A percentile compares a stretch with the other conserved stretches of the same genome.
Conservation (phyloP, 2,329 filamentous ascomycete species). For the Penicillium italicum region DNA sequence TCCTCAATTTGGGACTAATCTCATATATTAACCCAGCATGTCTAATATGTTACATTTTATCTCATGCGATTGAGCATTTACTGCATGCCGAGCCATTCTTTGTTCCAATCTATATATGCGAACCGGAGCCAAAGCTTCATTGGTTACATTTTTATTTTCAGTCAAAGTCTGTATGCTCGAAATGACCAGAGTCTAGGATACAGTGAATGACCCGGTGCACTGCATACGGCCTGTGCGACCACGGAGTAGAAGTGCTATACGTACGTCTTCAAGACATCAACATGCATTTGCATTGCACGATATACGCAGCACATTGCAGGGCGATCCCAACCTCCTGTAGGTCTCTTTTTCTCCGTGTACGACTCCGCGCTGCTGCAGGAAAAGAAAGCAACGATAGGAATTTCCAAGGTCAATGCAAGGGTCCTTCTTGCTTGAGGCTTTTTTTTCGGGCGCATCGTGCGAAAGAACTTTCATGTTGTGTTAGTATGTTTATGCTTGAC, state of each 20-base stretch:
- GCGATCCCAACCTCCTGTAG: slow-evolving; percentile 12
- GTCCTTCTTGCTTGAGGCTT: not conserved
- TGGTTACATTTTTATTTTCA: not conserved
- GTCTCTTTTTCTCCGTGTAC: slow-evolving; percentile 19
- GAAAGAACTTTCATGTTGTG: not conserved
- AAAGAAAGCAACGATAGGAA: slow-evolving; percentile 4
- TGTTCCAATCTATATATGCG: not conserved
- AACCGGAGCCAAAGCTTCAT: not conserved
- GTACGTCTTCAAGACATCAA: not conserved
- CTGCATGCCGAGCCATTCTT: not conserved
- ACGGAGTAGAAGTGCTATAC: not conserved
- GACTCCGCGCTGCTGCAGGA: slow-evolving; percentile 8
- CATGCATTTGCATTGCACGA: slow-evolving; percentile 5
- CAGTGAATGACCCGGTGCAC: not conserved
- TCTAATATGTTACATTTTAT: not conserved
- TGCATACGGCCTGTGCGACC: not conserved
- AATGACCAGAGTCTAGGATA: not conserved
- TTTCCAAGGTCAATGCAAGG: slow-evolving; percentile 8
- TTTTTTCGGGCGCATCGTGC: not conserved
- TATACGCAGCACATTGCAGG: slow-evolving; percentile 4
- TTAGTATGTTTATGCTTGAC: not conserved
- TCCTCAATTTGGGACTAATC: not conserved
- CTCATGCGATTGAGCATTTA: not conserved
- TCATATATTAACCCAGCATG: not conserved
- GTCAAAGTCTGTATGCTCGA: not conserved